A percentile compares a stretch with the other conserved stretches of the same genome.
Evolutionary conservation across 1,284 basidiomycete species (phyloP).

Genomic region (Kalmanozyma brasiliensis): DNA sequence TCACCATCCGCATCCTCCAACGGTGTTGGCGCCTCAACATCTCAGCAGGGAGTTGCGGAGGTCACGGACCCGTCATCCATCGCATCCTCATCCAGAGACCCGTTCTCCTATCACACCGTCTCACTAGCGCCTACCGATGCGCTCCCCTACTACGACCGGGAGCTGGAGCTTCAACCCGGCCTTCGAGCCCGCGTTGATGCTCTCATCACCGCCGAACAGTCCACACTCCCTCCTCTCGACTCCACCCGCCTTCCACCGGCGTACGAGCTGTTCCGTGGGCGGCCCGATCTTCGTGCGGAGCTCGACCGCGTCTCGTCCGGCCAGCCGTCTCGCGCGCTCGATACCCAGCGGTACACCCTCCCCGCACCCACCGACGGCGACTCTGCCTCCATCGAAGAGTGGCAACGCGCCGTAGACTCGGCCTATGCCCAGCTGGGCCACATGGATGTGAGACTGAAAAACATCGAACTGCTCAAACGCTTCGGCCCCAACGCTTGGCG

Average conservation of each 20-base stretch:
- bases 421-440: conserved; percentile 88
- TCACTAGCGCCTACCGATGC: conserved; percentile 73
- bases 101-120: conserved; percentile 29
- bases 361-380: conserved; percentile 76
- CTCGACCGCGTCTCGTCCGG: conserved; percentile 58
- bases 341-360: conserved; percentile 82
- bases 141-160: conserved; percentile 93
- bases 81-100: conserved; percentile 5
- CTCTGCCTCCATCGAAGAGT: conserved; percentile 77
- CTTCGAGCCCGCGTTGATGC: conserved; percentile 78
- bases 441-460: conserved; percentile 84
- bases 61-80: neutral
- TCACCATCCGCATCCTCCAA: conserved; percentile 11
- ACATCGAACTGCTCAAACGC: conserved; percentile 82
- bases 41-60: neutral
- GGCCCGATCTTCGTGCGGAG: conserved; percentile 48
- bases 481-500: conserved; percentile 73
- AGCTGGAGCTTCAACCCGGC: conserved; percentile 80
- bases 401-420: conserved; percentile 80
- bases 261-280: conserved; percentile 73
- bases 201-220: conserved; percentile 77
- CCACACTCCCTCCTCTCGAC: conserved; percentile 71
- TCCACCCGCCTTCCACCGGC: conserved; percentile 75
- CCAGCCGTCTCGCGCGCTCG: conserved; percentile 76
- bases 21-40: neutral